These are phyloP conservation scores for Candida piceae DNA, from an alignment of 805 yeast species.

Conservation along the genomic window DNA sequence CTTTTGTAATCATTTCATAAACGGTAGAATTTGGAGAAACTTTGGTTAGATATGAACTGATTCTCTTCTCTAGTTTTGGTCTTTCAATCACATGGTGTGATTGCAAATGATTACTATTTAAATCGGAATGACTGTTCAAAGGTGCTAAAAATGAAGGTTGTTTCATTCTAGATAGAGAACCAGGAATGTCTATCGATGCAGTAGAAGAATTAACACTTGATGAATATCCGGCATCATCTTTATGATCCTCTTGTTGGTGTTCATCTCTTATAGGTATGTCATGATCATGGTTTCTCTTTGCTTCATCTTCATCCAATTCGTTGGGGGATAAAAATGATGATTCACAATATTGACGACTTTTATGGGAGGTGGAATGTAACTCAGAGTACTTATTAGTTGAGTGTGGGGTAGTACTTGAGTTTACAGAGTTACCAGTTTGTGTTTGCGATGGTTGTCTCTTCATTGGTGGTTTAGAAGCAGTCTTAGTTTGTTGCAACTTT, in stretches of 20 bases:
- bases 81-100: background rate
- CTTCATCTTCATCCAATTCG: background rate
- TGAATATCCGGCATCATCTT: slow-evolving; percentile 11
- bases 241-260: background rate
- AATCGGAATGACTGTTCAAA: slow-evolving; percentile 2
- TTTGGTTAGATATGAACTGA: slow-evolving; percentile 4
- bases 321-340: background rate
- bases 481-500: background rate
- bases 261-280: too few species aligned
- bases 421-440: too few species aligned
- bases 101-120: slow-evolving; percentile 2
- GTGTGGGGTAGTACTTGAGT: too few species aligned
- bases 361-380: too few species aligned
- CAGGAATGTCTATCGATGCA: slow-evolving; percentile 28
- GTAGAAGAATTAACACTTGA: slow-evolving; percentile 25
- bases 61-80: slow-evolving; percentile 7
- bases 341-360: background rate
- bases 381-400: too few species aligned
- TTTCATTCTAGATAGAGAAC: slow-evolving; percentile 7
- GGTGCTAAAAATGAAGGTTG: slow-evolving; percentile 2
- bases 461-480: background rate
- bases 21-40: slow-evolving; percentile 11
- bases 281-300: background rate
- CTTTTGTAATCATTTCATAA: slow-evolving; percentile 22
- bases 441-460: background rate